These are phyloP conservation scores for Akebia trifoliata DNA, from an alignment of 164 flowering plant genomes.

Conservation along the genomic window DNA sequence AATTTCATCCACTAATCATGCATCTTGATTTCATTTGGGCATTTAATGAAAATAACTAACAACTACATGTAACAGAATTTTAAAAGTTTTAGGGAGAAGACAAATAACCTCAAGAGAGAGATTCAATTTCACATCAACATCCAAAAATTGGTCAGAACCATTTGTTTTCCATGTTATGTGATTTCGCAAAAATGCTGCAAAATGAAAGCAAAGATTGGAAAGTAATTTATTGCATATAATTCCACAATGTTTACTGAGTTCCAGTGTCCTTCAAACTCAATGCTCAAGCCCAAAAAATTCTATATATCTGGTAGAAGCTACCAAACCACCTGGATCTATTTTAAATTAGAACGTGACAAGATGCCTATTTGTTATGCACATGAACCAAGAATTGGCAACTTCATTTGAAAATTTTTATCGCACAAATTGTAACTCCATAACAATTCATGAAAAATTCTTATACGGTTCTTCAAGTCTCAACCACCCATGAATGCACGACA, in stretches of 20 bases:
- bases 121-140: slow-evolving; percentile 57
- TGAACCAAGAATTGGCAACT: background rate
- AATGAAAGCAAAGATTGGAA: slow-evolving; percentile 4
- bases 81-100: slow-evolving; percentile 2
- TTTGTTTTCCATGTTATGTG: slow-evolving; percentile 53
- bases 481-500: background rate
- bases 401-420: background rate
- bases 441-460: slow-evolving; percentile 1
- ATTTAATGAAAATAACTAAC: background rate
- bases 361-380: no score
- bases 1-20: background rate
- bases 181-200: slow-evolving; percentile 71
- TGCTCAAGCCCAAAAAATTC: background rate
- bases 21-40: background rate
- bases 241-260: background rate
- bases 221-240: background rate
- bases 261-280: background rate
- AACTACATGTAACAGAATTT: background rate
- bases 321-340: no score
- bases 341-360: no score
- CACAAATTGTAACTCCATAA: background rate
- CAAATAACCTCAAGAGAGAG: slow-evolving; percentile 58
- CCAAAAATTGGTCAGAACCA: slow-evolving; percentile 44
- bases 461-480: no score
- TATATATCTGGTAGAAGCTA: background rate